Conservation (phyloP, 345 rosid species). For the Camelina laxa region DNA sequence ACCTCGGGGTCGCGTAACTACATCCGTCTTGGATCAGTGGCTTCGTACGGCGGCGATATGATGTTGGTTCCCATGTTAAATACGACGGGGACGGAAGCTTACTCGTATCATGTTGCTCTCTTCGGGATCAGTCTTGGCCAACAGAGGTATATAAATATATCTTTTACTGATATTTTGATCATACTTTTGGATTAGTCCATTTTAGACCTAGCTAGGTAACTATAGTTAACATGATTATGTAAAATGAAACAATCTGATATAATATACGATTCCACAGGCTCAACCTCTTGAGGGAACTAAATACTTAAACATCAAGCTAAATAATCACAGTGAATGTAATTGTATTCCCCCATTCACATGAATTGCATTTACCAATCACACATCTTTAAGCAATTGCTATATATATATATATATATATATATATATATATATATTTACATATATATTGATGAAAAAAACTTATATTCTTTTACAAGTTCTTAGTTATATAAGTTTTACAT, state of each 20-base stretch:
- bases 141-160: constrained; percentile 19
- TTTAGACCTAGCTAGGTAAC: too few relatives aligned
- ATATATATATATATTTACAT: too few relatives aligned
- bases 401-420: too few relatives aligned
- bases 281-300: background rate
- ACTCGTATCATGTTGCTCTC: constrained; percentile 38
- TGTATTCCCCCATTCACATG: background rate
- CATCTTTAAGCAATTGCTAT: too few relatives aligned
- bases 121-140: constrained; percentile 32
- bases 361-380: too few relatives aligned
- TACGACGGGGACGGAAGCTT: constrained; percentile 25
- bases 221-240: background rate
- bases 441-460: too few relatives aligned
- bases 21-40: constrained; percentile 41
- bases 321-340: background rate
- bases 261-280: background rate
- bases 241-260: background rate
- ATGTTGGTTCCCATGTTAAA: constrained; percentile 37
- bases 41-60: constrained; percentile 34
- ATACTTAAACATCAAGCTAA: too few relatives aligned
- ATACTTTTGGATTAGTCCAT: background rate
- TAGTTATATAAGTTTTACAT: too few relatives aligned
- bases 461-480: too few relatives aligned
- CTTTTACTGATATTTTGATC: background rate
- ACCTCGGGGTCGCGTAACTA: constrained; percentile 39